A percentile compares a stretch with the other conserved stretches of the same genome.
Conservation (phyloP, 1,139 yeast genomes). For the Hemisphaericaspora xylofermentans region DNA sequence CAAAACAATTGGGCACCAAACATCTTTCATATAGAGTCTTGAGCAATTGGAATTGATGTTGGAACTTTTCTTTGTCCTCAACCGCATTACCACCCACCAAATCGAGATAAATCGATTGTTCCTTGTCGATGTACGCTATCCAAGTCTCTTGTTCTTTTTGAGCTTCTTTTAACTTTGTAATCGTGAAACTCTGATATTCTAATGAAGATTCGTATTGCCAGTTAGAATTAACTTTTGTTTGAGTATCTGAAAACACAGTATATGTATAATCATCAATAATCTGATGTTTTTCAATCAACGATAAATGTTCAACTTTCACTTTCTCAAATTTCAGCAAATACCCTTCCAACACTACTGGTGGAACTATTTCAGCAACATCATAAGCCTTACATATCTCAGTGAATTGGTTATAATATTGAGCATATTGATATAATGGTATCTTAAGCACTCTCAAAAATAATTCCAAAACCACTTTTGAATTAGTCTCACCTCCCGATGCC, state of each 20-base stretch:
- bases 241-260: slow-evolving; percentile 45
- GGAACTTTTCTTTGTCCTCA: not conserved
- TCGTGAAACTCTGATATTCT: slow-evolving; percentile 42
- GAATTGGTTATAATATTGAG: slow-evolving; percentile 58
- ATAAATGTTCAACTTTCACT: slow-evolving; percentile 22
- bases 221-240: slow-evolving; percentile 48
- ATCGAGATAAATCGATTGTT: slow-evolving; percentile 21
- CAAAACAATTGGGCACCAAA: slow-evolving; percentile 55
- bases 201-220: slow-evolving; percentile 65
- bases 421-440: slow-evolving; percentile 69
- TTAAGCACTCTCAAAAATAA: slow-evolving; percentile 44
- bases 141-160: slow-evolving; percentile 45
- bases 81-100: not conserved
- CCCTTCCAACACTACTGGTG: slow-evolving; percentile 16
- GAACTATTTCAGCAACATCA: slow-evolving; percentile 31
- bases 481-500: slow-evolving; percentile 14
- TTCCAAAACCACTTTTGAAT: slow-evolving; percentile 28
- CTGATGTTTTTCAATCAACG: slow-evolving; percentile 33
- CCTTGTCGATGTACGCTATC: slow-evolving; percentile 51
- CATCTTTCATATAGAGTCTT: slow-evolving; percentile 57
- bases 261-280: slow-evolving; percentile 44
- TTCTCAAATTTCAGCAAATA: slow-evolving; percentile 26
- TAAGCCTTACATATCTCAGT: slow-evolving; percentile 40
- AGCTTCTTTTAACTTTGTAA: slow-evolving; percentile 21
- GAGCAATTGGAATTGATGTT: slow-evolving; percentile 13